Base-by-base conservation (phyloP, 768 basidiomycete genomes). In the Serendipita vermifera region DNA sequence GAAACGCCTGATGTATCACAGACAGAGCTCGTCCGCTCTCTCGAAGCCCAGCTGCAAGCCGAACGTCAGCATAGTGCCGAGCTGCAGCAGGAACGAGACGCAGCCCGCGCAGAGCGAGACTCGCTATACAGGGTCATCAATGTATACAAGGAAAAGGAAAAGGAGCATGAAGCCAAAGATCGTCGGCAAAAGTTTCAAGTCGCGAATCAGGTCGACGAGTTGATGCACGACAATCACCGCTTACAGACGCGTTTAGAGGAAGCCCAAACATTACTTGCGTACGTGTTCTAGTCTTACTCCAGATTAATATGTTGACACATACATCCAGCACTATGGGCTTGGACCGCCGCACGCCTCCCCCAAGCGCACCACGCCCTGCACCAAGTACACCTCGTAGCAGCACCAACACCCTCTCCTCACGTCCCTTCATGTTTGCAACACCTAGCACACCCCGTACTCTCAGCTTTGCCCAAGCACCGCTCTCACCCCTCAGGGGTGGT, bases 1-100 rank as follows among this genome's bases (percentile, higher is more conserved):
- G 73, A 72, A 1, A 68, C 71, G 1, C 62, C 86, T 59, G 79
- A 79, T 3, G 73, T 80, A 59, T 79, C 86, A 1, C 74, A 73
- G 36, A 85, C 86, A 62, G 59, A 62, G 15, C 80, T 84, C 57
- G 64, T 77, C 15, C 73, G 77, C 73, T 55, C 55, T 29, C 35
- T 55, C 24, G 61, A 62, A 26, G 60, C 56, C 4, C 40, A 57
- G 31, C 17, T 61, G 27, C 46, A 59, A 39, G 38, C 56, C n/a
- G 29, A 62, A 15, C 35, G 41, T 5, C 26, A 51, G 32, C 26
- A n/a, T 5, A 29, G n/a, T 24, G 20, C 27, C 7, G 46, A 51
- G 22, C 17, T 51, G 29, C 46, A 51, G 32, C 22, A 26, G 9
- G 46, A 51, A 31, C 26, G 32, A 31, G 46, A 51, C n/a, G 46